A percentile compares a stretch with the other conserved stretches of the same genome.
Evolutionary conservation across 805 yeast species (phyloP).

Genomic region (Barnettozyma pratensis): DNA sequence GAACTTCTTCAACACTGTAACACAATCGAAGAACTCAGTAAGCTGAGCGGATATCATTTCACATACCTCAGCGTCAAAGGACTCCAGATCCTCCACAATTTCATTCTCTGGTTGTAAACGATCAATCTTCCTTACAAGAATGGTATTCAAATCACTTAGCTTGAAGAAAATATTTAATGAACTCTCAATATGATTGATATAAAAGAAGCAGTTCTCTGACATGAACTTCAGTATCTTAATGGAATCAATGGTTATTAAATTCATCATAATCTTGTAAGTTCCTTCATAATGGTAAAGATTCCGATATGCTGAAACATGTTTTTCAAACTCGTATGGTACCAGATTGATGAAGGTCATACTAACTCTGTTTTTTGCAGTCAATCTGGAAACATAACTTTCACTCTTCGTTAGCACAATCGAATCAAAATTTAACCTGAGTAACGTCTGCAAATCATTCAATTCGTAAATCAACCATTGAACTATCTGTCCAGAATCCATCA

Average conservation of each 20-base stretch:
- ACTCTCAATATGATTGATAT: constrained; percentile 2
- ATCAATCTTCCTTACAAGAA: neutral
- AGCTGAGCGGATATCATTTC: neutral
- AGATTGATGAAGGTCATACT: constrained; percentile 1
- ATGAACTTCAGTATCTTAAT: neutral
- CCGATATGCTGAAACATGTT: neutral
- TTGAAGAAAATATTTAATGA: constrained; percentile 4
- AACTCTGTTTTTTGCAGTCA: neutral
- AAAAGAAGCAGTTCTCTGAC: neutral
- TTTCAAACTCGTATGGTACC: constrained; percentile 1
- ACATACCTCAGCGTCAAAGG: neutral
- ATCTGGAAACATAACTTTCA: neutral
- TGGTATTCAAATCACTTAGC: constrained; percentile 1
- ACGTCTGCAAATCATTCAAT: neutral
- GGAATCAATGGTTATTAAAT: neutral
- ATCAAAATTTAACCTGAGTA: neutral
- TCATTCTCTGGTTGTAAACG: neutral
- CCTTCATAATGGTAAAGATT: constrained; percentile 1
- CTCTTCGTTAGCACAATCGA: neutral
- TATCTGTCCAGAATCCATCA: neutral
- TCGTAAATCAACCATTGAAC: constrained; percentile 2
- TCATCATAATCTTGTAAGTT: neutral
- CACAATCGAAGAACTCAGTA: neutral
- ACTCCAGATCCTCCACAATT: neutral
- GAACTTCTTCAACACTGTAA: neutral